Percentiles rank a stretch among this genome's conserved stretches.
Conservation (phyloP, 495 filamentous ascomycete species). For the Aspergillus avenaceus region DNA sequence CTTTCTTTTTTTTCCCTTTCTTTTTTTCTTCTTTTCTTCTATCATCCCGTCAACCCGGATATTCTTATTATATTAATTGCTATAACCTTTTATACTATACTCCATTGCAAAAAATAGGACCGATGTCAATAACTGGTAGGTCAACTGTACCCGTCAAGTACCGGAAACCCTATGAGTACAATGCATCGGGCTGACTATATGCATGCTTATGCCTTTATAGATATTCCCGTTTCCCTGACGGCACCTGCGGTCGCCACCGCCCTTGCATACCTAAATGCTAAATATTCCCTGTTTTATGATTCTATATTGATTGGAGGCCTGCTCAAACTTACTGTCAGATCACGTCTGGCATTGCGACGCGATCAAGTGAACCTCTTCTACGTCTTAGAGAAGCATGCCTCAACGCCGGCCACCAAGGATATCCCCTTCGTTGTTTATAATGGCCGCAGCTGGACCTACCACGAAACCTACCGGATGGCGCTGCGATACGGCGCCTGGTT, state of each 20-base stretch:
- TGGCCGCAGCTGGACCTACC: conserved; percentile 73
- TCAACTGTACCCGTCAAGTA: not conserved
- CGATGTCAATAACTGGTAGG: conserved; percentile 14
- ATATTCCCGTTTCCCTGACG: conserved; percentile 46
- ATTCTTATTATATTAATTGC: not conserved
- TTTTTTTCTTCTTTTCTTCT: not conserved
- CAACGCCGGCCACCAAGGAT: conserved; percentile 49
- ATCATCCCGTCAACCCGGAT: not conserved
- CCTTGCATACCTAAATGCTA: conserved; percentile 80
- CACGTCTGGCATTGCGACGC: conserved; percentile 40
- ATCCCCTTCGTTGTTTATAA: conserved; percentile 69
- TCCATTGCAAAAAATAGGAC: not conserved
- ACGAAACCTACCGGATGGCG: conserved; percentile 68
- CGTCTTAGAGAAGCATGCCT: conserved; percentile 65
- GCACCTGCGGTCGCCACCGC: conserved; percentile 63
- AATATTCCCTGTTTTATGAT: conserved; percentile 65
- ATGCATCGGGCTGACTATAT: not conserved
- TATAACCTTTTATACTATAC: too few relatives aligned
- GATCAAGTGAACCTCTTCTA: conserved; percentile 78
- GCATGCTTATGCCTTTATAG: conserved; percentile 10
- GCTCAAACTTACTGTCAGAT: conserved; percentile 36
- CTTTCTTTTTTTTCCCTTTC: not conserved
- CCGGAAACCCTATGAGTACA: not conserved
- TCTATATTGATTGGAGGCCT: conserved; percentile 46
- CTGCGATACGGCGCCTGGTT: conserved; percentile 83